Evolutionary conservation across 148 eudicot species (phyloP).

Genomic region (Selenicereus undatus): DNA sequence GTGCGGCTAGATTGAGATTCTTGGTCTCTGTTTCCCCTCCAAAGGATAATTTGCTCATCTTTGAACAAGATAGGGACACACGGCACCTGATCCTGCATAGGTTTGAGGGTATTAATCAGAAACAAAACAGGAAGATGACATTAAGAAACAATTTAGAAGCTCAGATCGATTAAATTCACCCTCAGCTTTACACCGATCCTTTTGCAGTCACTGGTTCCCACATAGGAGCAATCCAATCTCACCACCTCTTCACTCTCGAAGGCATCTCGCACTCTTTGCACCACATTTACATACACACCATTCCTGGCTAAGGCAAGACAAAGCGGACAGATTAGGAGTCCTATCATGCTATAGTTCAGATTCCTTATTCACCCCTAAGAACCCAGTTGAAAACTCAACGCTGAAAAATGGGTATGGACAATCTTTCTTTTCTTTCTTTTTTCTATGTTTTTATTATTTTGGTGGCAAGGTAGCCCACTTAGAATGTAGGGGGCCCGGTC

Average conservation of each 20-base stretch:
- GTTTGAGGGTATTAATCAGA: not conserved
- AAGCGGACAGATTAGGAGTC: not conserved
- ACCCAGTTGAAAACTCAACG: not conserved
- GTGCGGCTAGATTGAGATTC: conserved; percentile 22
- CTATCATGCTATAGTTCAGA: not conserved
- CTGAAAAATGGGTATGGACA: not conserved
- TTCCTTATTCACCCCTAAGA: not conserved
- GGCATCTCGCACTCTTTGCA: conserved; percentile 76
- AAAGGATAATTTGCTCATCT: conserved; percentile 83
- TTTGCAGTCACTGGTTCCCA: conserved; percentile 80
- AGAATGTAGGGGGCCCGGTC: no score
- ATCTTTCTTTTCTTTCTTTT: no score
- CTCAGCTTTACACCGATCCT: conserved; percentile 86
- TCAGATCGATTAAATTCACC: conserved; percentile 33
- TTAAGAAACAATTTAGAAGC: not conserved
- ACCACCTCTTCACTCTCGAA: conserved; percentile 82
- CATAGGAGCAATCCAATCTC: conserved; percentile 71
- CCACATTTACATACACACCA: conserved; percentile 83
- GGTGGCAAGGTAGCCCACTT: no score
- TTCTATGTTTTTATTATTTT: no score
- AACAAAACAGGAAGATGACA: not conserved
- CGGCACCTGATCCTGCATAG: conserved; percentile 78
- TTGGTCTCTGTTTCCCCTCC: conserved; percentile 66
- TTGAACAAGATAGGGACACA: conserved; percentile 90
- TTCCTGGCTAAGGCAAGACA: conserved; percentile 56